These are phyloP conservation scores for Dianthus caryophyllus DNA, from an alignment of 148 eudicot species.

Conservation along the genomic window DNA sequence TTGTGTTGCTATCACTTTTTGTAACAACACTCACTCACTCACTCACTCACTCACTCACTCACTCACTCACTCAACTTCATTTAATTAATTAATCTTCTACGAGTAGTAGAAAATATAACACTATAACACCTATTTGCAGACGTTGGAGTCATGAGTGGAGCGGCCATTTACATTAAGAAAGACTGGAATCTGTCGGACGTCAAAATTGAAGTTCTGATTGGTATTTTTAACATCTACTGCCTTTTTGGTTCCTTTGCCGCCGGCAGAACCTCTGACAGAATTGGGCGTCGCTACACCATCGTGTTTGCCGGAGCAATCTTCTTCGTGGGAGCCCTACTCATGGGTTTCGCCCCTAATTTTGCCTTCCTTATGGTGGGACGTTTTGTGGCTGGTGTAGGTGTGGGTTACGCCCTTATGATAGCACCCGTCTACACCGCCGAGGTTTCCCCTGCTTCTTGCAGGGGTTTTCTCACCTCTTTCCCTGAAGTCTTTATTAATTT, in stretches of 20 bases:
- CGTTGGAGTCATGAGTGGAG: constrained; percentile 71
- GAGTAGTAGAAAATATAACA: too few species aligned
- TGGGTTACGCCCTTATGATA: constrained; percentile 58
- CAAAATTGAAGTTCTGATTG: constrained; percentile 40
- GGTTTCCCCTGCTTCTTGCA: constrained; percentile 65
- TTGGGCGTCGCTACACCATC: constrained; percentile 47
- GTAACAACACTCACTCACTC: too few species aligned
- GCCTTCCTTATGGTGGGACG: constrained; percentile 44
- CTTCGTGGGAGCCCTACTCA: constrained; percentile 41
- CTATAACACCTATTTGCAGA: too few species aligned
- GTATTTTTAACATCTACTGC: constrained; percentile 48
- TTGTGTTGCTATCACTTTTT: too few species aligned
- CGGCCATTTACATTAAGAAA: constrained; percentile 42
- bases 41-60: too few species aligned
- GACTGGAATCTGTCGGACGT: constrained; percentile 36
- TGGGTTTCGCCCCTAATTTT: constrained; percentile 46
- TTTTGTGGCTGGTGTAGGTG: constrained; percentile 43
- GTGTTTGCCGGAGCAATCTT: constrained; percentile 43
- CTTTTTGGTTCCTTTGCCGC: constrained; percentile 42
- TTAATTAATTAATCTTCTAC: too few species aligned
- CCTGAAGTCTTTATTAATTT: constrained; percentile 75
- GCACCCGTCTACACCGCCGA: constrained; percentile 93
- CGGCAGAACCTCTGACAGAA: constrained; percentile 40
- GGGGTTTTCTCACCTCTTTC: constrained; percentile 77
- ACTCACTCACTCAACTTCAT: too few species aligned